phyloP scores from a whole-genome alignment of 2,329 filamentous ascomycete species.

The Colletotrichum viniferum region DNA sequence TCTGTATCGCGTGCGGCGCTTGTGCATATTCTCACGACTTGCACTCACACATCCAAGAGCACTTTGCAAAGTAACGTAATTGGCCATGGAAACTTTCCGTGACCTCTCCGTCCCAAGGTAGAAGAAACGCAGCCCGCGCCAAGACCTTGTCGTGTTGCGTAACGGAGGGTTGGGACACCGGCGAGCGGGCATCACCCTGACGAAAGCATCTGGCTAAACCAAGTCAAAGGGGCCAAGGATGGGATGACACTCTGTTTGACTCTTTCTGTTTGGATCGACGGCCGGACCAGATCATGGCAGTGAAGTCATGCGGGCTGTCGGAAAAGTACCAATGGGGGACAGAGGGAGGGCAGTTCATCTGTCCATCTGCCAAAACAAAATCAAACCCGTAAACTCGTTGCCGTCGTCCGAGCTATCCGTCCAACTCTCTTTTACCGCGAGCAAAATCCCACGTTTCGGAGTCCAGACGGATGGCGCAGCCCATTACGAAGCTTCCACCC shows the following conservation, averaged over 20 bases:
- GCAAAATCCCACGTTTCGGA: slow-evolving; percentile 3
- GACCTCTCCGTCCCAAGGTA: background rate
- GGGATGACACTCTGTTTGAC: slow-evolving; percentile 10
- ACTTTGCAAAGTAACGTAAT: background rate
- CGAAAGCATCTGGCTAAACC: background rate
- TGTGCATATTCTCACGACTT: background rate
- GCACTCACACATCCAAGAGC: background rate
- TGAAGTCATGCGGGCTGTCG: background rate
- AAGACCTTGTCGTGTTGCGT: slow-evolving; percentile 3
- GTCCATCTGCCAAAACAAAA: background rate
- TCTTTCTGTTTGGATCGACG: background rate
- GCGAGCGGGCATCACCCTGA: background rate
- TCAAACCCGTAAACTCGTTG: background rate
- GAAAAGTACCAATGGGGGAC: background rate
- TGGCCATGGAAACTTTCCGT: background rate
- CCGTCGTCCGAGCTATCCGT: slow-evolving; percentile 16
- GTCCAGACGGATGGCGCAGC: slow-evolving; percentile 16
- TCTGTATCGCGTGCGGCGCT: background rate
- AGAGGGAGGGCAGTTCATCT: background rate
- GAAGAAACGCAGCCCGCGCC: slow-evolving; percentile 2
- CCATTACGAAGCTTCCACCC: slow-evolving; percentile 3
- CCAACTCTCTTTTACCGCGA: background rate
- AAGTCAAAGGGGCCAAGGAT: background rate
- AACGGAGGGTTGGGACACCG: background rate
- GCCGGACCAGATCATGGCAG: background rate